Evolutionary conservation across 192 early-diverging fungal species (phyloP).

Genomic region (Polychytrium aggregatum): DNA sequence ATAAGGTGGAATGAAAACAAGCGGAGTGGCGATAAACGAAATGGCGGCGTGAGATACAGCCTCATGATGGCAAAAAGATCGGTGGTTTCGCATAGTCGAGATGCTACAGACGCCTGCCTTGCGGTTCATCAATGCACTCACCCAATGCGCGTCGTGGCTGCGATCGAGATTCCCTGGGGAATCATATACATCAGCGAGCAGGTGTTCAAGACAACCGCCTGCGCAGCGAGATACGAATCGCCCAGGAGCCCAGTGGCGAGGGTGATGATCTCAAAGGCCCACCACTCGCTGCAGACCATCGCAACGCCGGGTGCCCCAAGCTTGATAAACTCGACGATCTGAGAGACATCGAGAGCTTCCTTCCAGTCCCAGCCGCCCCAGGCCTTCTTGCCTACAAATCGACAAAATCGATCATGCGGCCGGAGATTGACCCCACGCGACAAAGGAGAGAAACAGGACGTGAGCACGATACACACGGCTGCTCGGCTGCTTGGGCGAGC

Average conservation of each 20-base stretch:
- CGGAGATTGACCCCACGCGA: too few species aligned
- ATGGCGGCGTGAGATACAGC: too few species aligned
- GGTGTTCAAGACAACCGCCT: constrained; percentile 64
- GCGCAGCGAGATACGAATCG: constrained; percentile 63
- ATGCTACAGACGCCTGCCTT: too few species aligned
- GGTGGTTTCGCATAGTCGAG: too few species aligned
- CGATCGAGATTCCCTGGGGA: constrained; percentile 72
- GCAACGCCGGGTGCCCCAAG: constrained; percentile 70
- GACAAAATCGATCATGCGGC: too few species aligned
- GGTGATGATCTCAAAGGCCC: constrained; percentile 37
- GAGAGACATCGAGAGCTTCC: constrained; percentile 40
- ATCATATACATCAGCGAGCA: constrained; percentile 59
- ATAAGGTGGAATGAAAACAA: too few species aligned
- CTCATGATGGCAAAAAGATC: too few species aligned
- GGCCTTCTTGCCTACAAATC: constrained; percentile 50
- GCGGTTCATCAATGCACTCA: too few species aligned
- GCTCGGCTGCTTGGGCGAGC: too few species aligned
- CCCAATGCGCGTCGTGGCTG: constrained; percentile 68
- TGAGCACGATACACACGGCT: too few species aligned
- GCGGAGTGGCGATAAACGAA: too few species aligned
- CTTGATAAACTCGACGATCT: constrained; percentile 17
- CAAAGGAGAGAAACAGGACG: too few species aligned
- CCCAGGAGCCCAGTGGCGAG: constrained; percentile 64
- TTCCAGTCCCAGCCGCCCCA: constrained; percentile 80
- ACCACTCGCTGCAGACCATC: constrained; percentile 57